A percentile compares a stretch with the other conserved stretches of the same genome.
phyloP scores from a whole-genome alignment of 2,329 filamentous ascomycete genomes.

The Botrytis medusae region DNA sequence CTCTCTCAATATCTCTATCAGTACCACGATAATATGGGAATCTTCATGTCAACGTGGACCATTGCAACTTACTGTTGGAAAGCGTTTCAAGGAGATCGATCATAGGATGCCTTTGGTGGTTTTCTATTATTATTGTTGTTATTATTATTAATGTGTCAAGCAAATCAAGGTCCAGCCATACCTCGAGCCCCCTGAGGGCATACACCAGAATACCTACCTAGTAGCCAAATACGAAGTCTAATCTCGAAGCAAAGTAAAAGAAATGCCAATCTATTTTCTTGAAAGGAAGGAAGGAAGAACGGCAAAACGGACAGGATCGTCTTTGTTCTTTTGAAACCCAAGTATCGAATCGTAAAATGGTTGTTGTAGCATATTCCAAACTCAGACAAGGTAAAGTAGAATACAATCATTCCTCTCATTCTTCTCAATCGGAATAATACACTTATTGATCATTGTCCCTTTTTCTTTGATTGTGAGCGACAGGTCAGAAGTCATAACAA shows the following conservation, averaged over 20 bases:
- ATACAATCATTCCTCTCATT: too few species aligned
- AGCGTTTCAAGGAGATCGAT: not conserved
- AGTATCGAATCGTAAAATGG: not conserved
- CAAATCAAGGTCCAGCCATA: not conserved
- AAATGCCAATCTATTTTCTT: not conserved
- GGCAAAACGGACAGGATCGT: not conserved
- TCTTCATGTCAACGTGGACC: too few species aligned
- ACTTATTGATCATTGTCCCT: too few species aligned
- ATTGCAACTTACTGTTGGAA: not conserved
- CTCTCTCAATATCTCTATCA: not conserved
- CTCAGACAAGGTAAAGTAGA: not conserved
- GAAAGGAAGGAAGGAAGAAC: not conserved
- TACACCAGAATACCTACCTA: not conserved
- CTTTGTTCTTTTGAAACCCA: constrained; percentile 8
- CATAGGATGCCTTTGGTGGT: not conserved
- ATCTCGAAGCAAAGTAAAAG: constrained; percentile 4
- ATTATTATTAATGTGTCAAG: not conserved
- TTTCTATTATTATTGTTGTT: not conserved
- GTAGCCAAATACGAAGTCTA: not conserved
- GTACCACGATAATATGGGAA: too few species aligned
- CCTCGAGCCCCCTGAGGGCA: not conserved
- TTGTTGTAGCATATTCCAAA: not conserved
- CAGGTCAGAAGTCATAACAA: too few species aligned
- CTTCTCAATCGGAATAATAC: too few species aligned
- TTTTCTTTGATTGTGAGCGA: too few species aligned